Base-by-base conservation (phyloP, 768 basidiomycete genomes). In the Pleurotus citrinopileatus region DNA sequence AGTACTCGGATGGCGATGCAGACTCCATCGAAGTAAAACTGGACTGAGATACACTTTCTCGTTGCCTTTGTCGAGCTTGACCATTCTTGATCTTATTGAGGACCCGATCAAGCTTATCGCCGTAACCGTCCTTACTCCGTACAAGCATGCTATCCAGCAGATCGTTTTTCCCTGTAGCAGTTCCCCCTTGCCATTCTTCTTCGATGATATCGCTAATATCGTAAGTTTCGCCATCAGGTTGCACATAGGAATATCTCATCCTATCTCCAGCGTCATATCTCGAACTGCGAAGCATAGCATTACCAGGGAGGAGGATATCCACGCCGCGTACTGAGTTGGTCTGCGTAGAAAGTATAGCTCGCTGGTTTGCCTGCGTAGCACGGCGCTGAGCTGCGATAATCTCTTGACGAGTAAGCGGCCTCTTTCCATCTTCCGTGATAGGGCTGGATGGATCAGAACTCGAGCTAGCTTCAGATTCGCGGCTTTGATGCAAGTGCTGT, bases 151-250 rank as follows among this genome's bases (percentile, higher is more conserved):
- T 83, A 62, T 88, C 83, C 34, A 93, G 68, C 17, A 92, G 70
- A 60, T 92, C 90, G 36, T 74, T 76, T 63, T 78, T 75, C 12
- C 62, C 43, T 13, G 62, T 63, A 37, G 60, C 37, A 34, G 67
- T 70, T 34, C 73, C 73, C 25, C 79, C 82, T n/a, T 81, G 73
- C 78, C 90, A 89, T 61, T 96, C 96, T 68, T 91, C 84, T 64
- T 95, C 93, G 43, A 98, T 80, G 46, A 97, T 87, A 58, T 96
- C 89, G 62, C 91, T 94, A 65, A 98, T 93, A 67, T 98, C 96
- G 62, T 86, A 89, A 0, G 88, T 89, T 70, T 91, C 91, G 2
- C 94, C 96, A 57, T 94, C 92, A 2, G 83, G 79, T 57, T 93
- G 87, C 37, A 98, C 89, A 66, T 93, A 98, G 34, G 95, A 97